A percentile compares a stretch with the other conserved stretches of the same genome.
Evolutionary conservation across 176 grass and related monocot species (phyloP).

Genomic region (Tuctoria greenei): DNA sequence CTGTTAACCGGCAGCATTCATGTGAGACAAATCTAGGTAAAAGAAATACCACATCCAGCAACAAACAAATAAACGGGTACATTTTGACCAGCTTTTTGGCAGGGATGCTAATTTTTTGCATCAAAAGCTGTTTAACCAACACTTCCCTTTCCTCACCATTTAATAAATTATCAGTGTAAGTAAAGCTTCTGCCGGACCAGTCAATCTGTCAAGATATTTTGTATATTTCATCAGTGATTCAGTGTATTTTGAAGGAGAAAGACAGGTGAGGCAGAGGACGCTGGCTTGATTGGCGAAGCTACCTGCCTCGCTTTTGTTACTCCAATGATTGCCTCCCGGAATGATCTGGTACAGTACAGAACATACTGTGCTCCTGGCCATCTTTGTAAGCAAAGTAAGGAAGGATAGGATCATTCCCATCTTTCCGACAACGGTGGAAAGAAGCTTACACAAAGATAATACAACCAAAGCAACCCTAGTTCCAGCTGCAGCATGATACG

Average conservation of each 20-base stretch:
- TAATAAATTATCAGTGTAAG: constrained; percentile 6
- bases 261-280: constrained; percentile 21
- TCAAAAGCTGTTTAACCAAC: constrained; percentile 25
- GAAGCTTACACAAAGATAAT: constrained; percentile 4
- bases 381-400: constrained; percentile 47
- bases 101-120: not conserved
- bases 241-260: constrained; percentile 31
- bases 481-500: constrained; percentile 7
- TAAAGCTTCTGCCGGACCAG: constrained; percentile 14
- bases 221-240: constrained; percentile 23
- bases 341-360: constrained; percentile 20
- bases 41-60: constrained; percentile 23
- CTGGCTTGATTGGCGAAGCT: constrained; percentile 26
- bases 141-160: constrained; percentile 10
- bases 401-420: constrained; percentile 30
- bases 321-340: constrained; percentile 35
- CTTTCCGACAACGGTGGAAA: constrained; percentile 53
- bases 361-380: constrained; percentile 33
- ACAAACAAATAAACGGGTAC: constrained; percentile 1
- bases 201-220: constrained; percentile 32
- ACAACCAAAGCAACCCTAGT: constrained; percentile 14
- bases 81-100: constrained; percentile 26
- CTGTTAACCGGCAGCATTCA: not conserved
- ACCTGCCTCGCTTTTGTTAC: constrained; percentile 35
- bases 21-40: constrained; percentile 10